These are phyloP conservation scores for Tausonia pullulans DNA, from an alignment of 1,284 basidiomycete species.

Conservation along the genomic window DNA sequence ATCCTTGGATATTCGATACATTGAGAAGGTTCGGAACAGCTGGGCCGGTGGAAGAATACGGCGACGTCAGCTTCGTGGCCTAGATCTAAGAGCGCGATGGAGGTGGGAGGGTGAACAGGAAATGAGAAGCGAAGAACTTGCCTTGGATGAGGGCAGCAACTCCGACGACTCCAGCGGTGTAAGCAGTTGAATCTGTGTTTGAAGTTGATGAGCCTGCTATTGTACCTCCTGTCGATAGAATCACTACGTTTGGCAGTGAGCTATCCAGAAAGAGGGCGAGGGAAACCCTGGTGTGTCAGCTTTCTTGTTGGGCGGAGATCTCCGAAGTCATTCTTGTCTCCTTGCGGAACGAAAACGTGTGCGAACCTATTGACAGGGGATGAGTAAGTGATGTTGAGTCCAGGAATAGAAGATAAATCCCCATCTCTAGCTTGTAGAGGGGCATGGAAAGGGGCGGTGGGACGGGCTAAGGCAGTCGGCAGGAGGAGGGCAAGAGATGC, in stretches of 20 bases:
- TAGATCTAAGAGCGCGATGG: too few species aligned
- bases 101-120: too few species aligned
- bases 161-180: slow-evolving; percentile 21
- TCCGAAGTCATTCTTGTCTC: neutral
- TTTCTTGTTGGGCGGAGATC: too few species aligned
- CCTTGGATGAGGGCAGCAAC: slow-evolving; percentile 17
- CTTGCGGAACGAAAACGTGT: slow-evolving; percentile 10
- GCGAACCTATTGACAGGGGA: slow-evolving; percentile 17
- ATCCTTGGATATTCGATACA: slow-evolving; percentile 23
- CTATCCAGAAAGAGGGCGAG: neutral
- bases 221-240: slow-evolving; percentile 25
- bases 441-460: too few species aligned
- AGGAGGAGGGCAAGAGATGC: too few species aligned
- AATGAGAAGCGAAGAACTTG: too few species aligned
- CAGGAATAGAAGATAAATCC: too few species aligned
- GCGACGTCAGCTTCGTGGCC: too few species aligned
- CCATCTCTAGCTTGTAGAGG: too few species aligned
- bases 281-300: neutral
- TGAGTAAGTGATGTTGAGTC: slow-evolving; percentile 21
- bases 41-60: too few species aligned
- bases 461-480: too few species aligned
- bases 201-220: slow-evolving; percentile 22
- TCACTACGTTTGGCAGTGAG: slow-evolving; percentile 21
- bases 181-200: slow-evolving; percentile 16
- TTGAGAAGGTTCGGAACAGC: slow-evolving; percentile 26